These are phyloP conservation scores for Yamadazyma dendronema DNA, from an alignment of 1,139 yeast species.

Conservation along the genomic window DNA sequence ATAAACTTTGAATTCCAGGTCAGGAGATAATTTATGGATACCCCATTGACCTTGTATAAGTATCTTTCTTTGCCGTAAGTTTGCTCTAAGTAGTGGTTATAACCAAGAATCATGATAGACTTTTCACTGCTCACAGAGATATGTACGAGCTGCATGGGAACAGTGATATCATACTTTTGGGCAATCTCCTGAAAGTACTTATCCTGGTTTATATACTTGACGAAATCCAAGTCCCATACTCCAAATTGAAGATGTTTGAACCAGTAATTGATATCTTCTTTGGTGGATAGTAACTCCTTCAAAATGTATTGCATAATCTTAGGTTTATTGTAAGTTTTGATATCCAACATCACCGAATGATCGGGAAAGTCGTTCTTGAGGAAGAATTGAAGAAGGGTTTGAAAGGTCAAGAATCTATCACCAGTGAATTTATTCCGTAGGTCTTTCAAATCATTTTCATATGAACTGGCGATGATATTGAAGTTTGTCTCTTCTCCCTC, in stretches of 20 bases:
- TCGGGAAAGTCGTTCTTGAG: conserved; percentile 25
- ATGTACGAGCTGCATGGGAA: conserved; percentile 36
- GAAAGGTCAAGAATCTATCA: conserved; percentile 61
- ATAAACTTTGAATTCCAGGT: conserved; percentile 42
- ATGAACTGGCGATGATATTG: conserved; percentile 40
- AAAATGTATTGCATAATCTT: conserved; percentile 54
- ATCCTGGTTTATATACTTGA: conserved; percentile 50
- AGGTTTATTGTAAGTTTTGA: conserved; percentile 70
- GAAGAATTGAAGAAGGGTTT: conserved; percentile 60
- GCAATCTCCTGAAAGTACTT: conserved; percentile 30
- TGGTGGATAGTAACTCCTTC: conserved; percentile 44
- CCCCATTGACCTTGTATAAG: conserved; percentile 34
- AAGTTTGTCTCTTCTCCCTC: conserved; percentile 40
- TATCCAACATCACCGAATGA: conserved; percentile 67
- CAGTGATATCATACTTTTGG: conserved; percentile 13
- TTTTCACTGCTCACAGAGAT: conserved; percentile 37
- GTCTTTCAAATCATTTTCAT: conserved; percentile 40
- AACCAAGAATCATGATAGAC: conserved; percentile 33
- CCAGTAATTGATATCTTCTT: conserved; percentile 64
- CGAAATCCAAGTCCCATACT: conserved; percentile 71
- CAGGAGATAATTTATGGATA: conserved; percentile 37
- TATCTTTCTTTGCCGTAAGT: conserved; percentile 22
- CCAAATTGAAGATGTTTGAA: conserved; percentile 69
- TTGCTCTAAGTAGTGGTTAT: conserved; percentile 35
- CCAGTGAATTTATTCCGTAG: conserved; percentile 56